These are phyloP conservation scores for Gossypioides kirkii DNA, from an alignment of 345 rosid species.

Conservation along the genomic window DNA sequence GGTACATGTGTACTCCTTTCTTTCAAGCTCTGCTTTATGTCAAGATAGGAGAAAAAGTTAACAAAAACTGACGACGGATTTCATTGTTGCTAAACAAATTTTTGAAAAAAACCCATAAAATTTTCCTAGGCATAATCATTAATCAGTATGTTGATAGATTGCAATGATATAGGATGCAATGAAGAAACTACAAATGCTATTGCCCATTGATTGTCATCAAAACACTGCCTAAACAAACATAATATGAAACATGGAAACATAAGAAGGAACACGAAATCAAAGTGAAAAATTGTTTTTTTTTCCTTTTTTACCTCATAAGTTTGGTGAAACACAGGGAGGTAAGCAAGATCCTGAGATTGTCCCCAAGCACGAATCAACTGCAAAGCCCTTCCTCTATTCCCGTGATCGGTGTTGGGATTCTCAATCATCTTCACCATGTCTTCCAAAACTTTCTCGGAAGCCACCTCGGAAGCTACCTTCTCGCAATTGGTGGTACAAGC, in stretches of 20 bases:
- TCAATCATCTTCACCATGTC: conserved; percentile 80
- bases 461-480: conserved; percentile 72
- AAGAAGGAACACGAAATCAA: not conserved
- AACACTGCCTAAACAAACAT: too few relatives aligned
- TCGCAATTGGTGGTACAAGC: conserved; percentile 72
- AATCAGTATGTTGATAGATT: too few relatives aligned
- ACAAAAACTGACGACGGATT: not conserved
- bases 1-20: conserved; percentile 28
- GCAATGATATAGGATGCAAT: too few relatives aligned
- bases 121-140: too few relatives aligned
- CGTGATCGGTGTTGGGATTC: conserved; percentile 42
- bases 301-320: conserved; percentile 65
- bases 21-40: conserved; percentile 43
- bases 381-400: conserved; percentile 49
- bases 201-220: too few relatives aligned
- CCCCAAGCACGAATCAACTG: conserved; percentile 87
- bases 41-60: not conserved
- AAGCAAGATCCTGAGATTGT: conserved; percentile 61
- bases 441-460: conserved; percentile 73
- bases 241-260: too few relatives aligned
- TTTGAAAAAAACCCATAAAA: too few relatives aligned
- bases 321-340: conserved; percentile 74
- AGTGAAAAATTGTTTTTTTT: not conserved
- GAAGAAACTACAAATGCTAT: too few relatives aligned
- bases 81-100: too few relatives aligned